phyloP scores from a whole-genome alignment of 2,329 filamentous ascomycete species.

The Calonectria multiphialidica region DNA sequence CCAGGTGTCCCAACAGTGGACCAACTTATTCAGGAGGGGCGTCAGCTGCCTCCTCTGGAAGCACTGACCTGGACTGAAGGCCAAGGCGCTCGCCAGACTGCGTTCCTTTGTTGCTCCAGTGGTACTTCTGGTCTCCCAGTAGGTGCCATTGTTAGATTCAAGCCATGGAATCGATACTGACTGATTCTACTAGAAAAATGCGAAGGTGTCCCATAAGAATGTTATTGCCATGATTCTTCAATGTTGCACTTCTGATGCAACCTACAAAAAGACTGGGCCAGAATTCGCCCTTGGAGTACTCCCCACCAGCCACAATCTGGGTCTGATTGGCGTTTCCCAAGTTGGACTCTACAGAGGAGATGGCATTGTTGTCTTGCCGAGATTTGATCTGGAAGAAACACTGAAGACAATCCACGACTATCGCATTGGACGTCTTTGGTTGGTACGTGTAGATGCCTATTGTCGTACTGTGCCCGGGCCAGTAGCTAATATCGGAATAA shows the following conservation, averaged over 20 bases:
- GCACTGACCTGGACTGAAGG: slow-evolving; percentile 7
- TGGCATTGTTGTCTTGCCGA: slow-evolving; percentile 13
- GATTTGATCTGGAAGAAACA: slow-evolving; percentile 17
- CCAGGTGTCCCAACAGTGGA: slow-evolving; percentile 12
- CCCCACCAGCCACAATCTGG: slow-evolving; percentile 16
- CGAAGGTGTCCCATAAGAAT: slow-evolving; percentile 19
- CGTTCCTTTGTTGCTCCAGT: slow-evolving; percentile 17
- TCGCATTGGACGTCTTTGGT: slow-evolving; percentile 14
- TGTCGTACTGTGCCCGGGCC: background rate
- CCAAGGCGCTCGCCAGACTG: slow-evolving; percentile 16
- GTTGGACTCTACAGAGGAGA: slow-evolving; percentile 16
- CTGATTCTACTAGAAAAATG: slow-evolving; percentile 8
- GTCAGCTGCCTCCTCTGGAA: slow-evolving; percentile 7
- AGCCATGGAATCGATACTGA: background rate
- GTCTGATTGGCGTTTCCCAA: slow-evolving; percentile 10
- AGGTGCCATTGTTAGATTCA: background rate
- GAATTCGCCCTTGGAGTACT: slow-evolving; percentile 14
- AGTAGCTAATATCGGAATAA: background rate
- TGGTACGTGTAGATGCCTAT: background rate
- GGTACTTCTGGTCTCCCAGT: slow-evolving; percentile 19
- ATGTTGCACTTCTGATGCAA: slow-evolving; percentile 15
- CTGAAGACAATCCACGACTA: slow-evolving; percentile 18
- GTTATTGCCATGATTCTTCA: slow-evolving; percentile 18
- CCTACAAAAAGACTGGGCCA: slow-evolving; percentile 14
- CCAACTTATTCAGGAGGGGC: slow-evolving; percentile 14